Evolutionary conservation across 208 protist genomes (phyloP).

Genomic region (Trypanosoma lewisi): DNA sequence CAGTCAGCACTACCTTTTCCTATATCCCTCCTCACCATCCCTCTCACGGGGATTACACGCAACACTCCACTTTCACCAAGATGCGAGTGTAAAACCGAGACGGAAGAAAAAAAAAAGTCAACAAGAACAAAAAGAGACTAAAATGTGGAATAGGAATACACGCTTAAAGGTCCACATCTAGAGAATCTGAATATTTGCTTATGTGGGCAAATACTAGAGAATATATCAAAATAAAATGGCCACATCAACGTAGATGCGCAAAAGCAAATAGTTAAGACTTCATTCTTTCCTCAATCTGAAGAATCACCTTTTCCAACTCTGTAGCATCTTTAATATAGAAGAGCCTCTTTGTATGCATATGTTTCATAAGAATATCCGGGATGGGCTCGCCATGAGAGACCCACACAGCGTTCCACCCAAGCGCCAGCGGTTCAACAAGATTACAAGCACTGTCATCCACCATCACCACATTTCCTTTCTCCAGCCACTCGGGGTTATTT

Average conservation of each 20-base stretch:
- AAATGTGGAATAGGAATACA: neutral
- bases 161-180: too few species aligned
- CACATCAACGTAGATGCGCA: too few species aligned
- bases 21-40: neutral
- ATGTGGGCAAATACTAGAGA: neutral
- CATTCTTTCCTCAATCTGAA: slow-evolving; percentile 21
- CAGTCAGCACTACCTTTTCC: too few species aligned
- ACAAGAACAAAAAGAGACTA: neutral
- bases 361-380: slow-evolving; percentile 28
- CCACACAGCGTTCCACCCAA: slow-evolving; percentile 76
- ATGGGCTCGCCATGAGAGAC: slow-evolving; percentile 34
- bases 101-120: slow-evolving; percentile 17
- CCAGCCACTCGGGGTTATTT: slow-evolving; percentile 25
- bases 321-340: slow-evolving; percentile 37
- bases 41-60: too few species aligned
- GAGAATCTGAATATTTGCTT: neutral
- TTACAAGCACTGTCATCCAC: slow-evolving; percentile 79
- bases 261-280: neutral
- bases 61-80: neutral
- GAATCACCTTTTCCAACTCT: slow-evolving; percentile 47
- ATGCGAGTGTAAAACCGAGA: slow-evolving; percentile 12
- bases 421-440: slow-evolving; percentile 53
- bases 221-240: too few species aligned
- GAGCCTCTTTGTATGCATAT: slow-evolving; percentile 10
- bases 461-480: slow-evolving; percentile 53